Percentiles rank a stretch among this genome's conserved stretches.
Evolutionary conservation across 352 stramenopile genomes (phyloP).

Genomic region (Elongisporangium anandrum): DNA sequence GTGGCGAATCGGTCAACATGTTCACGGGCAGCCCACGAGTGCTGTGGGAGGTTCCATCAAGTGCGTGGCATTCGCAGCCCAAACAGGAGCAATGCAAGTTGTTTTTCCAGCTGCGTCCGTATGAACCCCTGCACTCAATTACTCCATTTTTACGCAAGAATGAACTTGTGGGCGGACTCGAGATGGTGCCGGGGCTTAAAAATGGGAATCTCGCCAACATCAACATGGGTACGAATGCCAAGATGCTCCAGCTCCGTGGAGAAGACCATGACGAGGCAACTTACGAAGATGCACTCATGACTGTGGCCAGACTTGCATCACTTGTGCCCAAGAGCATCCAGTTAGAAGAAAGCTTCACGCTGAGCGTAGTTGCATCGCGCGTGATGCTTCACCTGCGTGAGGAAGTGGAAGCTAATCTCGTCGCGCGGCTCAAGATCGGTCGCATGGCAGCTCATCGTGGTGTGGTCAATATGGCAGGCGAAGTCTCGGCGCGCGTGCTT

Average conservation of each 20-base stretch:
- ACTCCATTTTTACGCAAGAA: constrained; percentile 77
- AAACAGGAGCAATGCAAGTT: constrained; percentile 60
- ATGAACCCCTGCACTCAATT: constrained; percentile 55
- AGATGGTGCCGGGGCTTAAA: constrained; percentile 71
- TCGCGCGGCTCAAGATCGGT: constrained; percentile 60
- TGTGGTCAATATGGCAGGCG: constrained; percentile 42
- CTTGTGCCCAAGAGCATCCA: constrained; percentile 55
- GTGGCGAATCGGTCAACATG: constrained; percentile 53
- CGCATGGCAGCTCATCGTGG: constrained; percentile 48
- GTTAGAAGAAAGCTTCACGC: constrained; percentile 55
- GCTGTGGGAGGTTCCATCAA: constrained; percentile 56
- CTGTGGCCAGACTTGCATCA: constrained; percentile 53
- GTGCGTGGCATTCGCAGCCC: constrained; percentile 48
- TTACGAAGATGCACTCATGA: constrained; percentile 49
- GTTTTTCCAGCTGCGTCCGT: constrained; percentile 57
- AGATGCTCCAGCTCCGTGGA: constrained; percentile 27
- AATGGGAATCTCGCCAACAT: constrained; percentile 68
- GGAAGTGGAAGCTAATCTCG: constrained; percentile 61
- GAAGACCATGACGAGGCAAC: constrained; percentile 31
- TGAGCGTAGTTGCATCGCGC: constrained; percentile 38
- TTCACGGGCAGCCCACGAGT: constrained; percentile 69
- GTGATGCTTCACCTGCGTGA: constrained; percentile 69
- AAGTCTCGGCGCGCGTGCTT: constrained; percentile 72
- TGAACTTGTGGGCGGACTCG: constrained; percentile 79
- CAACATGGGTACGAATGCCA: constrained; percentile 58